Evolutionary conservation across 2,329 filamentous ascomycete species (phyloP), one percentile per base, ranked within the genome.

Genomic region (Nothopassalora personata): DNA sequence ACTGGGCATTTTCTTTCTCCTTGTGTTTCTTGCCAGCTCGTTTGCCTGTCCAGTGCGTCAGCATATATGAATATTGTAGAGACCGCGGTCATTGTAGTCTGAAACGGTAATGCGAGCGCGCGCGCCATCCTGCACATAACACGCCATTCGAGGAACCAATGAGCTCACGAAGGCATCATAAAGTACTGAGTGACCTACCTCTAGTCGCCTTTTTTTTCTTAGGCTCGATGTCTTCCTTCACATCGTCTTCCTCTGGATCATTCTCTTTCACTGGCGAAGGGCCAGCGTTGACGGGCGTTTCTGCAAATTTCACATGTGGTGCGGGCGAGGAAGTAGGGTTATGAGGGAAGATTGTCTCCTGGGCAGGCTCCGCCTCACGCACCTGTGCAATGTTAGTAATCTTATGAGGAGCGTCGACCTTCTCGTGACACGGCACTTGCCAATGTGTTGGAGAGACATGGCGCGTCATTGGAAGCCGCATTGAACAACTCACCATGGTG

Each of bases 161-260:
- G 23, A 23, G 23, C 13, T n/a, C 13, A n/a, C 39, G 13, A 7
- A 18, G 39, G 39, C 39, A n/a, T 7, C 5, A 43, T 18, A 15
- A 13, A n/a, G 10, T 4, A 36, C 34, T 15, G 10, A n/a, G n/a
- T n/a, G 39, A 43, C 39, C 5, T 43, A 43, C 39, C 79, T 57
- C 79, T 70, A 52, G 79, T 78, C 5, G 78, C 78, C 62, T 80
- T 80, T 69, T 78, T 79, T 69, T 80, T 80, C 66, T 75, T 77
- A 0, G 67, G 69, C 28, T 61, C 64, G 11, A 50, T 51, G 23
- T 53, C 62, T 46, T 64, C 63, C 48, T 65, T 60, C 1, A 71
- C 71, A 10, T 67, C 62, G 10, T 67, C 59, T 23, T 23, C 23
- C 23, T 23, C 23, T 23, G 3, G 23, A 23, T 23, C 23, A 1